phyloP scores from a whole-genome alignment of 345 rosid species.

The Raphanus sativus region DNA sequence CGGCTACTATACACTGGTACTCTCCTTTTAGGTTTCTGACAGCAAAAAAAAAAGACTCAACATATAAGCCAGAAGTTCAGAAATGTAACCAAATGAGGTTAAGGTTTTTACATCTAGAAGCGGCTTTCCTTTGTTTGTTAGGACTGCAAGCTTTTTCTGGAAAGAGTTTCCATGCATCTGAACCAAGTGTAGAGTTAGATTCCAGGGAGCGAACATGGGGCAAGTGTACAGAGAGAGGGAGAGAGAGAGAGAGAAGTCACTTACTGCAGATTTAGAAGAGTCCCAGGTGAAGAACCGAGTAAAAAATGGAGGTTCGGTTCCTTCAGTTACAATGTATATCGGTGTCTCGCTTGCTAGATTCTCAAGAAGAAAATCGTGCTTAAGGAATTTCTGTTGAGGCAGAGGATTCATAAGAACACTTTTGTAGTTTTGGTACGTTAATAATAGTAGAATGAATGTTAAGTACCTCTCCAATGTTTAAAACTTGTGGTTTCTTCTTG shows the following conservation, averaged over 20 bases:
- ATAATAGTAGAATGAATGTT: constrained; percentile 10
- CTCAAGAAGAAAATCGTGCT: constrained; percentile 73
- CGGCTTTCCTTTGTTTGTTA: constrained; percentile 75
- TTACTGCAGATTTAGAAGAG: constrained; percentile 74
- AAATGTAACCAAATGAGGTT: constrained; percentile 16
- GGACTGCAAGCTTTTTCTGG: constrained; percentile 81
- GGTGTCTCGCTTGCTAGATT: constrained; percentile 71
- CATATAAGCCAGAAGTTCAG: neutral
- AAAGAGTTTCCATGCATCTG: constrained; percentile 98
- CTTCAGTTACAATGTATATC: constrained; percentile 71
- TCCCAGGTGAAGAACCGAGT: constrained; percentile 96
- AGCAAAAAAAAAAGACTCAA: neutral
- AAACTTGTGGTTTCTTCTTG: constrained; percentile 63
- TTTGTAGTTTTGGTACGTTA: neutral
- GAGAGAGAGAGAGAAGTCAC: constrained; percentile 34
- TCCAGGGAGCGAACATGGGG: neutral
- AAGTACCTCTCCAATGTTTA: constrained; percentile 83
- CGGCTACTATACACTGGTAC: constrained; percentile 78
- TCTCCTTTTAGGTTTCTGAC: constrained; percentile 93
- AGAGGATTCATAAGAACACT: constrained; percentile 22
- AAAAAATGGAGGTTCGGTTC: constrained; percentile 95
- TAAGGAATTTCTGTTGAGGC: constrained; percentile 71
- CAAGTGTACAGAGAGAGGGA: constrained; percentile 9
- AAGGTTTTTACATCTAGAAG: constrained; percentile 57
- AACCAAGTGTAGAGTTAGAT: constrained; percentile 8